Conservation (phyloP, 306 rosid genomes). For the Rosa lucieae region DNA sequence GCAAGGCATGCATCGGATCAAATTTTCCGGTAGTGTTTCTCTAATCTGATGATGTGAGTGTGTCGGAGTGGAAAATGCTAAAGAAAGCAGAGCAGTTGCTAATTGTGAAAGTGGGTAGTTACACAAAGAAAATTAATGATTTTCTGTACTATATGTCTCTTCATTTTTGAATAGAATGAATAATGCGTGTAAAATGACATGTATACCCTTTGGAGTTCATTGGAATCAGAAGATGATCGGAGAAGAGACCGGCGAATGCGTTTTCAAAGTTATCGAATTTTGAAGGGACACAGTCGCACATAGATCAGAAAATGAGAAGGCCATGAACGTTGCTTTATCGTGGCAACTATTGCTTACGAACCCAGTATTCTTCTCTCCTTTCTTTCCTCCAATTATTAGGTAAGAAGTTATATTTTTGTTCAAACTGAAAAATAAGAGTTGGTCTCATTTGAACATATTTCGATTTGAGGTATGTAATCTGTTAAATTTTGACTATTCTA, state of each 20-base stretch:
- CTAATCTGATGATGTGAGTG: neutral
- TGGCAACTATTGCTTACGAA: neutral
- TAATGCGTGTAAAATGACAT: neutral
- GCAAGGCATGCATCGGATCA: neutral
- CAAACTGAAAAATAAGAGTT: too few species aligned
- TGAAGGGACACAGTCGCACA: neutral
- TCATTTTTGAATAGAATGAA: neutral
- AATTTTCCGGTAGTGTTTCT: neutral
- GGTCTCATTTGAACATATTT: too few species aligned
- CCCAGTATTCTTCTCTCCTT: too few species aligned
- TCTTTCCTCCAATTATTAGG: neutral
- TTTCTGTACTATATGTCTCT: neutral
- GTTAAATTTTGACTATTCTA: too few species aligned
- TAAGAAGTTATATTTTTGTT: neutral
- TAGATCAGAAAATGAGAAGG: neutral
- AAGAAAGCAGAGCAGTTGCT: slow-evolving; percentile 7
- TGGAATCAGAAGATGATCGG: neutral
- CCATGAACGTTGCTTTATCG: neutral
- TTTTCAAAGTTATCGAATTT: neutral
- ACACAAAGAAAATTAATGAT: neutral
- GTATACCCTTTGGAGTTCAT: neutral
- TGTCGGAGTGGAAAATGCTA: neutral
- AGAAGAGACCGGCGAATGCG: neutral
- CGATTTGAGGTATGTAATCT: neutral
- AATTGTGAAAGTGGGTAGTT: neutral